Percentiles rank a stretch among this genome's conserved stretches.
Conservation (phyloP, 1,139 yeast genomes). For the Suhomyces bokatorum region DNA sequence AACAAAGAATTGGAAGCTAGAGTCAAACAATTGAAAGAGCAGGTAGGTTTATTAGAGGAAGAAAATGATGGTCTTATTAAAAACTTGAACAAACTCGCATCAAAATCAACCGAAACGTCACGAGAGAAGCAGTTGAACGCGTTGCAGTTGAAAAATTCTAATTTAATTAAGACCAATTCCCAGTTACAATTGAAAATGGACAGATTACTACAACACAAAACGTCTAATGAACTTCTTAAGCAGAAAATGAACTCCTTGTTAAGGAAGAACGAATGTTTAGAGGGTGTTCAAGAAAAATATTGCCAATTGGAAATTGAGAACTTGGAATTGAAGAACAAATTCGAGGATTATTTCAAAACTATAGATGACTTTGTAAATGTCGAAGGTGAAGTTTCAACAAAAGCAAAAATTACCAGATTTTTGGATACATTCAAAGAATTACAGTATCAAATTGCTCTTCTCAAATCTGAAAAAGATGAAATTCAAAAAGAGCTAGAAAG, state of each 20-base stretch:
- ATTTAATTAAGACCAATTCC: conserved; percentile 34
- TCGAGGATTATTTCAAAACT: conserved; percentile 33
- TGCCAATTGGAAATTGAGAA: conserved; percentile 56
- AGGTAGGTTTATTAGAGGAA: conserved; percentile 21
- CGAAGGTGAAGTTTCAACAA: conserved; percentile 15
- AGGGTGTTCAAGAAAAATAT: conserved; percentile 46
- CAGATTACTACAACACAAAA: conserved; percentile 37
- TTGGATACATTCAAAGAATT: conserved; percentile 35
- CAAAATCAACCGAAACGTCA: conserved; percentile 10
- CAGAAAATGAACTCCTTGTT: conserved; percentile 38
- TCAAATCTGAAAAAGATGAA: conserved; percentile 24
- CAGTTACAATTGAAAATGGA: conserved; percentile 32
- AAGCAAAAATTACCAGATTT: conserved; percentile 26
- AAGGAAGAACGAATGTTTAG: conserved; percentile 42
- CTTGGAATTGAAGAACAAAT: conserved; percentile 45
- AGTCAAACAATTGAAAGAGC: conserved; percentile 23
- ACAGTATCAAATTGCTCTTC: conserved; percentile 40
- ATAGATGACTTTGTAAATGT: conserved; percentile 30
- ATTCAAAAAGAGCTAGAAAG: conserved; percentile 1
- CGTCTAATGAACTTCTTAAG: conserved; percentile 40
- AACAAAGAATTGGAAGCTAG: conserved; percentile 32
- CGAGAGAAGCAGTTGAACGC: conserved; percentile 21
- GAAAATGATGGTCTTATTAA: conserved; percentile 53
- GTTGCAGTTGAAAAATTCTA: conserved; percentile 30
- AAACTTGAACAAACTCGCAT: conserved; percentile 28